Evolutionary conservation across 331 rosid genomes (phyloP).

Genomic region (Spiraea crenata): DNA sequence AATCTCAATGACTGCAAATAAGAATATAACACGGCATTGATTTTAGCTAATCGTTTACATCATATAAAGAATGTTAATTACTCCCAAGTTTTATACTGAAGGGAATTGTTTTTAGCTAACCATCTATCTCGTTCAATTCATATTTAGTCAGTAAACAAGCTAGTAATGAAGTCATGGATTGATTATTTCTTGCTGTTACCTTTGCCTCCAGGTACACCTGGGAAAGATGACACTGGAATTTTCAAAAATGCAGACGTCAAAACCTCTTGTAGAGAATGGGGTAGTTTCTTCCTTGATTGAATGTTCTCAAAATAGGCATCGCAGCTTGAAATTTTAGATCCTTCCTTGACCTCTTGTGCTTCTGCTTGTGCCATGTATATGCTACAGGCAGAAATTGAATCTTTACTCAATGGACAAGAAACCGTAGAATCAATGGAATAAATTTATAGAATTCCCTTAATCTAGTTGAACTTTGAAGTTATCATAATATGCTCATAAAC

Average conservation of each 20-base stretch:
- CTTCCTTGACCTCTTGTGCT: constrained; percentile 20
- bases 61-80: constrained; percentile 52
- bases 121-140: constrained; percentile 4
- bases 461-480: background rate
- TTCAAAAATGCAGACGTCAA: constrained; percentile 71
- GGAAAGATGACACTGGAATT: constrained; percentile 82
- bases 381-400: constrained; percentile 22
- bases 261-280: constrained; percentile 56
- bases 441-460: background rate
- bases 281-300: constrained; percentile 83
- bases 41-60: too few species aligned
- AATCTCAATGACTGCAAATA: constrained; percentile 70
- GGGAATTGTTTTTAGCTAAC: constrained; percentile 21
- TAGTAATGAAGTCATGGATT: constrained; percentile 12
- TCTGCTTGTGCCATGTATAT: constrained; percentile 51
- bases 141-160: background rate
- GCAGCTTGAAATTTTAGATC: constrained; percentile 40
- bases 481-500: background rate
- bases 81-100: constrained; percentile 32
- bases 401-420: background rate
- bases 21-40: constrained; percentile 8
- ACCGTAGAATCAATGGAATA: background rate
- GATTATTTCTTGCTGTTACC: constrained; percentile 40
- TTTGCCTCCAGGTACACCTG: constrained; percentile 74
- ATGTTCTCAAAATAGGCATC: constrained; percentile 64